Evolutionary conservation across 805 yeast genomes (phyloP), one percentile per base, ranked within the genome.

Genomic region (Yueomyces sinensis): DNA sequence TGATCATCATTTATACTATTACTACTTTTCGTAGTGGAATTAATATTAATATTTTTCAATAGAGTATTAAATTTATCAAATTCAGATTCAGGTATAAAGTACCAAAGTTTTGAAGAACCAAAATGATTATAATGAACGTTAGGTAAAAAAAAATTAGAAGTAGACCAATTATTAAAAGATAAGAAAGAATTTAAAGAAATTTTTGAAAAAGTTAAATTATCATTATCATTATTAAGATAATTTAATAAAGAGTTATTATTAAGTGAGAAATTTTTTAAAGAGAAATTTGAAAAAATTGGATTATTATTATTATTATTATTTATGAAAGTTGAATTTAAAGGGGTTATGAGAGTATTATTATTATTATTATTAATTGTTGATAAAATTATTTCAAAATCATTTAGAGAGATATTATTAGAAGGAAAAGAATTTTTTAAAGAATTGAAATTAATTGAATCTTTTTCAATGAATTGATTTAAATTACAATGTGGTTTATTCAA

Each of bases 131-230:
- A 76, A 45, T 72, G 74, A 20, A 66, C 56, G 9, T 60, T 47
- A 30, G 73, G 72, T 3, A 77, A 50, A 50, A 69, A 71, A 40
- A 72, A 79, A 41, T 78, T 86, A 42, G 72, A 81, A 35, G 65
- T 52, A 16, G 55, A 51, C 83, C 83, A 79, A 30, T 70, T 63
- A 34, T 67, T 66, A 2, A 70, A 55, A 33, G 77, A 65, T 41
- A 66, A 70, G 2, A 72, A 56, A 72, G 69, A 68, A 2, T 71
- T 73, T 9, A 75, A 58, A 31, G 65, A 63, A 27, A 74, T 34
- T n/a, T 55, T 51, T 0, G 82, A 64, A 16, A 48, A 54, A 3
- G 65, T 45, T 13, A 72, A 38, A 4, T 65, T 38, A 13, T 61
- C 70, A 23, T 57, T 57, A 39, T 67, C 70, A 31, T 64, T 33